These are phyloP conservation scores for Cryptococcus sp. DNA, from an alignment of 1,284 basidiomycete species.

Conservation along the genomic window DNA sequence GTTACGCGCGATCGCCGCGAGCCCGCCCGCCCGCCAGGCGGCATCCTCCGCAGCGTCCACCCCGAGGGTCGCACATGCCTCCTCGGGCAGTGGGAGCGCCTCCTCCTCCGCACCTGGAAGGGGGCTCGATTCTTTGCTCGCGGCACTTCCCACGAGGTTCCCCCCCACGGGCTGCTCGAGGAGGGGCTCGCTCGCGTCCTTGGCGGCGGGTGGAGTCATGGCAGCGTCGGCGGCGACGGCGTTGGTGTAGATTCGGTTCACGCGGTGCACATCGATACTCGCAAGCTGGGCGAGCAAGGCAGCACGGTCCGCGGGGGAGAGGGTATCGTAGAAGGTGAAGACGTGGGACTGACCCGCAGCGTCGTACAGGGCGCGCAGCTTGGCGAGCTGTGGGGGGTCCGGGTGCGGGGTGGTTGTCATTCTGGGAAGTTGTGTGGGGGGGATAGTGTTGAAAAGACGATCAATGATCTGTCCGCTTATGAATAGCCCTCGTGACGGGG, in stretches of 20 bases:
- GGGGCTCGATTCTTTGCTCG: not conserved
- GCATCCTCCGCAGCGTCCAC: conserved; percentile 58
- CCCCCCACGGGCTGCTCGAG: conserved; percentile 58
- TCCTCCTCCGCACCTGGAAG: conserved; percentile 21
- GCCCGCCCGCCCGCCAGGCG: conserved; percentile 70
- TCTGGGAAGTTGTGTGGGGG: not conserved
- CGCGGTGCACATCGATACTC: conserved; percentile 79
- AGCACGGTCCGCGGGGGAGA: conserved; percentile 64
- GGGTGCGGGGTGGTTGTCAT: not conserved
- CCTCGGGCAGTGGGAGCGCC: conserved; percentile 65
- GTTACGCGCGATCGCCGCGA: conserved; percentile 74
- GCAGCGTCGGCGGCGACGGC: conserved; percentile 69
- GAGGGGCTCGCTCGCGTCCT: conserved; percentile 49
- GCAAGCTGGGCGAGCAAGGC: conserved; percentile 71
- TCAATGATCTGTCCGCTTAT: too few relatives aligned
- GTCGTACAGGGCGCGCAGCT: conserved; percentile 58
- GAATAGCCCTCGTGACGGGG: too few relatives aligned
- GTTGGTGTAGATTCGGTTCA: conserved; percentile 81
- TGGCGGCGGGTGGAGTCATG: conserved; percentile 14
- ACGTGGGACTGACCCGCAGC: conserved; percentile 84
- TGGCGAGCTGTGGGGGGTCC: conserved; percentile 27
- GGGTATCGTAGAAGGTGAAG: conserved; percentile 77
- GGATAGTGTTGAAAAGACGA: too few relatives aligned
- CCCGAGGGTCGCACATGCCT: conserved; percentile 64
- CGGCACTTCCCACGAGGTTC: conserved; percentile 22